Base-by-base conservation (phyloP, 2,329 filamentous ascomycete species). In the Parascedosporium putredinis region DNA sequence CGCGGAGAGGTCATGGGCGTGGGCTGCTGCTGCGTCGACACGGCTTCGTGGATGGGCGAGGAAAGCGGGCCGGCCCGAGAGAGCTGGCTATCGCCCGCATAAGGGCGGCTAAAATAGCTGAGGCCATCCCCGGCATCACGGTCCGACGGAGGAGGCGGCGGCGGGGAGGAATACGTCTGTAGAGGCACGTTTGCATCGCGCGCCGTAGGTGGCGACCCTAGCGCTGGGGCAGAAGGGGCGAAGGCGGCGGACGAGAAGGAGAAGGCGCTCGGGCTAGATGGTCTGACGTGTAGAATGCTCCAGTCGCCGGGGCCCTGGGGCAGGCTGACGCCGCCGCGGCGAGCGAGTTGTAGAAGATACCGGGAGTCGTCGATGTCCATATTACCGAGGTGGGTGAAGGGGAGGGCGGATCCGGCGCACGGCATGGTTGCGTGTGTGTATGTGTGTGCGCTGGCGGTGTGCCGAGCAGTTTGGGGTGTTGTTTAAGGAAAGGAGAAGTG, bases 291-390 rank as follows among this genome's bases (percentile, higher is more conserved):
- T 12, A 31, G 12, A 1, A 46, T 5, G 31, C 44, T 46, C 45
- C 45, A 47, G 45, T 47, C 45, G 14, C 45, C 45, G 12, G 45
- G 45, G 20, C 29, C 25, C 12, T n/a, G 29, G n/a, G 27, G 29
- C 16, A 47, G 23, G 3, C 23, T 36, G 10, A 47, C 23, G 12
- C 24, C 45, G 14, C 25, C 45, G 20, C 29, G 16, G 12, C 45
- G 45, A 10, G 45, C 45, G 14, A 47, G 45, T 34, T 47, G 45
- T 5, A 47, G 45, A 4, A 47, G 10, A 12, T 47, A 47, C 24
- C 36, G 34, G 16, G 45, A 47, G 31, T 47, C 45, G 31, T 47
- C 45, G 14, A 47, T 33, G 10, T 24, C 45, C 45, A 47, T 47
- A 9, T 24, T 43, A 20, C 23, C 20, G 27, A 7, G 6, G 36